Evolutionary conservation across 352 stramenopile genomes (phyloP).

Genomic region (Pythium insidiosum): DNA sequence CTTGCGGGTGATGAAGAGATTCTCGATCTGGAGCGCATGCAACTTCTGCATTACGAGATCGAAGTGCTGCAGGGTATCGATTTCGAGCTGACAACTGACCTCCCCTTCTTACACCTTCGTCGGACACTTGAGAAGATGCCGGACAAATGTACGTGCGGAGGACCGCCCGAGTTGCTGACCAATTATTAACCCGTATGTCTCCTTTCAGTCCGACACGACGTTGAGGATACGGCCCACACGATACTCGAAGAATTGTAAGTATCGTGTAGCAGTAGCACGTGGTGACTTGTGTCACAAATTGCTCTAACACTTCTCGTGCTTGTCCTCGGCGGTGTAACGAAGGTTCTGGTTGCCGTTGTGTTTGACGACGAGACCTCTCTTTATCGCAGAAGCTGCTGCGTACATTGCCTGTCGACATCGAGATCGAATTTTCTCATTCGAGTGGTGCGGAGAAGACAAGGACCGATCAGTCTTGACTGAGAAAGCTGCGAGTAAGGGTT

Average conservation of each 20-base stretch:
- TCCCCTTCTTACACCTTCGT: constrained; percentile 70
- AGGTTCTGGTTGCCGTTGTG: constrained; percentile 64
- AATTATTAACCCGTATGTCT: not conserved
- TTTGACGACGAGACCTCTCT: constrained; percentile 34
- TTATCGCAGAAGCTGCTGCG: constrained; percentile 62
- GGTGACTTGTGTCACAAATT: no score
- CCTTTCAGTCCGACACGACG: constrained; percentile 32
- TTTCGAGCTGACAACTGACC: constrained; percentile 70
- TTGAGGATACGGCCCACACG: constrained; percentile 39
- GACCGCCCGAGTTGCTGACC: not conserved
- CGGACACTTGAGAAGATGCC: constrained; percentile 58
- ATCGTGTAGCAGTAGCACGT: no score
- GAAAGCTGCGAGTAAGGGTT: constrained; percentile 58
- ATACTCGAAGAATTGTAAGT: constrained; percentile 61
- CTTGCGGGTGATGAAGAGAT: constrained; percentile 71
- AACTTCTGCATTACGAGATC: constrained; percentile 82
- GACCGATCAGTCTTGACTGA: constrained; percentile 53
- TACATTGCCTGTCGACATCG: constrained; percentile 73
- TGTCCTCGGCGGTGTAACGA: no score
- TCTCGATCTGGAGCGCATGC: constrained; percentile 80
- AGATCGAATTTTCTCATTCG: constrained; percentile 72
- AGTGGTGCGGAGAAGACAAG: constrained; percentile 50
- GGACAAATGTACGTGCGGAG: constrained; percentile 44
- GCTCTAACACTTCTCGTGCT: no score
- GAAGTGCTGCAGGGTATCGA: constrained; percentile 76